A percentile compares a stretch with the other conserved stretches of the same genome.
These are phyloP conservation scores for Viridothelium virens DNA, from an alignment of 495 filamentous ascomycete genomes.

Conservation along the genomic window DNA sequence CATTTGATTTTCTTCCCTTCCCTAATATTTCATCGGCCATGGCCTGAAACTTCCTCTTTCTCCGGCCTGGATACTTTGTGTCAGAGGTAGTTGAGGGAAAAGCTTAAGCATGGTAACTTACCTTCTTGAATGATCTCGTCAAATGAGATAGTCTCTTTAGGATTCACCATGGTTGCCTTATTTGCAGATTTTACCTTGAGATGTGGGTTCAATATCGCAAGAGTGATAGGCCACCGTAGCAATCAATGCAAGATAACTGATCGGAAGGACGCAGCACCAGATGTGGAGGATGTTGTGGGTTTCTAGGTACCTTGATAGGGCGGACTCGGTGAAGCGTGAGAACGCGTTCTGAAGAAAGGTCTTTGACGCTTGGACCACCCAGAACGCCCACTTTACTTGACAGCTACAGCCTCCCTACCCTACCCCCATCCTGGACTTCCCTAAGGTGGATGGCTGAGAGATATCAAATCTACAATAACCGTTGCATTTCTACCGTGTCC, in stretches of 20 bases:
- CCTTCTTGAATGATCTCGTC: conserved; percentile 23
- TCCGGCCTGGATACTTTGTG: conserved; percentile 13
- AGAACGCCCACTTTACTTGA: not conserved
- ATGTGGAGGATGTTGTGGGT: too few relatives aligned
- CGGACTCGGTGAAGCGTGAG: not conserved
- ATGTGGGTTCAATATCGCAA: too few relatives aligned
- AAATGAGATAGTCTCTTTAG: conserved; percentile 16
- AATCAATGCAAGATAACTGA: too few relatives aligned
- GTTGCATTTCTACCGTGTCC: too few relatives aligned
- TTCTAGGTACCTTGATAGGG: not conserved
- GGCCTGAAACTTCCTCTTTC: conserved; percentile 27
- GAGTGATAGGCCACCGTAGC: too few relatives aligned
- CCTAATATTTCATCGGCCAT: conserved; percentile 64
- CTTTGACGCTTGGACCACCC: not conserved
- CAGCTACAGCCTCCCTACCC: too few relatives aligned
- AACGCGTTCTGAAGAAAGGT: conserved; percentile 4
- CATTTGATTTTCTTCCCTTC: conserved; percentile 38
- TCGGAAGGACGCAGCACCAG: too few relatives aligned
- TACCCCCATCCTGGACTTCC: too few relatives aligned
- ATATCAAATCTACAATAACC: too few relatives aligned
- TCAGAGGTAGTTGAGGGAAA: not conserved
- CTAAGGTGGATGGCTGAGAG: too few relatives aligned
- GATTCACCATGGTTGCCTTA: conserved; percentile 4
- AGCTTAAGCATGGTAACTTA: not conserved
- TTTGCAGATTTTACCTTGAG: too few relatives aligned